Percentiles rank a stretch among this genome's conserved stretches.
Evolutionary conservation across 2,329 filamentous ascomycete species (phyloP).

Genomic region (Paraphaeosphaeria minitans): DNA sequence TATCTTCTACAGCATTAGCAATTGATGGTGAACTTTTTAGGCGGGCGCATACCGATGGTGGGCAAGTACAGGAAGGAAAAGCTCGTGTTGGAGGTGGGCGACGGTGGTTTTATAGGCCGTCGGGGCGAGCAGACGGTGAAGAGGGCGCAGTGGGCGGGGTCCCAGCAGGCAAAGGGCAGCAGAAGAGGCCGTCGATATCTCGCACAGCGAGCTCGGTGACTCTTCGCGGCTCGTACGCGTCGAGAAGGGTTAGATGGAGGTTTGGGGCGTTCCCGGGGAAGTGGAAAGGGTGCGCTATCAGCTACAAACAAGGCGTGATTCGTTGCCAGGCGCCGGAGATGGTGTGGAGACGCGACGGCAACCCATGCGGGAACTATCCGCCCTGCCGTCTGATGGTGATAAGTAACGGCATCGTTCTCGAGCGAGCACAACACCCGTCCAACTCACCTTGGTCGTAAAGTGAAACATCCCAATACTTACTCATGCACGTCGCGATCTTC

Average conservation of each 20-base stretch:
- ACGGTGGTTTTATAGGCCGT: slow-evolving; percentile 20
- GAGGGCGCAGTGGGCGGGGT: slow-evolving; percentile 21
- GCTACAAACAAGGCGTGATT: slow-evolving; percentile 20
- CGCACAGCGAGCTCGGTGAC: slow-evolving; percentile 28
- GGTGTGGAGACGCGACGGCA: slow-evolving; percentile 17
- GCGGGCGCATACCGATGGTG: slow-evolving; percentile 38
- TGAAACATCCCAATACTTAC: slow-evolving; percentile 19
- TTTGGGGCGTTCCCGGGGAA: slow-evolving; percentile 26
- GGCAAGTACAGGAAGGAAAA: slow-evolving; percentile 28
- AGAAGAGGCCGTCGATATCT: slow-evolving; percentile 31
- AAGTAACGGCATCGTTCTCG: slow-evolving; percentile 6
- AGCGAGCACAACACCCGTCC: neutral
- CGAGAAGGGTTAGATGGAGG: slow-evolving; percentile 21
- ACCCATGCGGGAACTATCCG: slow-evolving; percentile 16
- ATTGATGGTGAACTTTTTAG: slow-evolving; percentile 17
- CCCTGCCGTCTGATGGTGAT: slow-evolving; percentile 10
- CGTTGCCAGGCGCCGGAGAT: slow-evolving; percentile 19
- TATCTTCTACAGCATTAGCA: slow-evolving; percentile 35
- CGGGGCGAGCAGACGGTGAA: slow-evolving; percentile 6
- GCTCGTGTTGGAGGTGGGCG: slow-evolving; percentile 16
- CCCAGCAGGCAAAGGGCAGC: slow-evolving; percentile 17
- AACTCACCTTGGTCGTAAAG: neutral
- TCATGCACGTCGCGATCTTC: neutral
- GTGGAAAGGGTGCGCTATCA: slow-evolving; percentile 24
- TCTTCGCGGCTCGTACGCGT: slow-evolving; percentile 28